These are phyloP conservation scores for Byssothecium circinans DNA, from an alignment of 2,329 filamentous ascomycete genomes.

Conservation along the genomic window DNA sequence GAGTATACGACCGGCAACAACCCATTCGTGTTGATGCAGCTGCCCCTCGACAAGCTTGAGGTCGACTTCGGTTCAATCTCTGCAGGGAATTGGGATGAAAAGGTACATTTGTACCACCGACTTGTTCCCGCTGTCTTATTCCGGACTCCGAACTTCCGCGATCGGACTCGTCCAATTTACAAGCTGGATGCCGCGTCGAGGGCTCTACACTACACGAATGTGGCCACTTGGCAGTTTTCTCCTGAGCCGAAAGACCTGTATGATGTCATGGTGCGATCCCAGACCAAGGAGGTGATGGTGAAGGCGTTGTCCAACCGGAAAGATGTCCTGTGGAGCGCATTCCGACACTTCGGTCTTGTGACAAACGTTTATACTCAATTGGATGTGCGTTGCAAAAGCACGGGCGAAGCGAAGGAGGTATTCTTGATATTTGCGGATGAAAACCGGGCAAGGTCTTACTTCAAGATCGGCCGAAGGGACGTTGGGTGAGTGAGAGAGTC, in stretches of 20 bases:
- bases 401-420: background rate
- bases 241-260: slow-evolving; percentile 1
- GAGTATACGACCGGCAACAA: slow-evolving; percentile 3
- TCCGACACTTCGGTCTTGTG: slow-evolving; percentile 6
- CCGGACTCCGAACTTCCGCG: background rate
- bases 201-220: background rate
- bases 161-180: background rate
- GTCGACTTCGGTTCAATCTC: slow-evolving; percentile 3
- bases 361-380: background rate
- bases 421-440: slow-evolving; percentile 1
- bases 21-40: slow-evolving; percentile 8
- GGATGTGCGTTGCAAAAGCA: background rate
- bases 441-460: background rate
- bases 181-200: background rate
- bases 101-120: slow-evolving; percentile 1
- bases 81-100: background rate
- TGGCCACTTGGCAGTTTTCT: background rate
- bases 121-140: slow-evolving; percentile 7
- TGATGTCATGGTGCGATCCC: background rate
- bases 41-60: slow-evolving; percentile 7
- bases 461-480: background rate
- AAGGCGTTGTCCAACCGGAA: background rate
- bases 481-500: background rate
- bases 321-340: slow-evolving; percentile 1
- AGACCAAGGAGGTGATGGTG: slow-evolving; percentile 7